Base-by-base conservation (phyloP, 108 stramenopile species). In the Skeletonema potamos region DNA sequence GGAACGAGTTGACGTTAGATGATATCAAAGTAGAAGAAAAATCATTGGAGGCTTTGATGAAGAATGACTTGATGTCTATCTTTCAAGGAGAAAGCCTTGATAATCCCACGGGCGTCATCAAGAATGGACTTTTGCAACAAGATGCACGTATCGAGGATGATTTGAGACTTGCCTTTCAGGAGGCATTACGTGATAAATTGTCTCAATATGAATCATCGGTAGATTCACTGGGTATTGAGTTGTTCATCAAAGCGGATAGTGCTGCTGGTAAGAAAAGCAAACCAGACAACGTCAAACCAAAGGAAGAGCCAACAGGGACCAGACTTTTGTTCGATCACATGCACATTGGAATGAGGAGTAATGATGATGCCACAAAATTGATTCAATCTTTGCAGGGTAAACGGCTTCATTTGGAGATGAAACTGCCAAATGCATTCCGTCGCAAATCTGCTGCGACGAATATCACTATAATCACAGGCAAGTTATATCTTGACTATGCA, bases 401-500 rank as follows among this genome's bases (percentile, higher is more conserved):
- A 32, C 27, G 30, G 2, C 77, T 93, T 2, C 48, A 32, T 24
- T 43, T 77, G 9, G 61, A 28, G 22, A 57, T 81, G 57, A 13
- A 56, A 57, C 62, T 65, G 18, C 72, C 79, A 0, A 6, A 18
- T 18, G 67, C 72, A 0, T 69, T 80, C 32, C 68, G 37, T 17
- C 72, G 29, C 66, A 20, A 28, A 29, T 13, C 69, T 26, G 29
- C 41, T 5, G 44, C 30, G 8, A 48, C 33, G 6, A 59, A 26
- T 12, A 37, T 62, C 27, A 54, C 59, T 5, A 57, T 85, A 9
- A 27, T 18, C 9, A 91, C 89, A 57, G 86, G 78, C 11, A 64
- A 73, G 59, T 68, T 92, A 29, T 94, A 91, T 76, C 58, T 92
- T 9, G 91, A 92, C 71, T 92, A 88, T 66, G 93, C 78, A 8